Percentiles rank a stretch among this genome's conserved stretches.
Conservation (phyloP, 1,139 yeast species). For the Trichomonascaceae sp. region DNA sequence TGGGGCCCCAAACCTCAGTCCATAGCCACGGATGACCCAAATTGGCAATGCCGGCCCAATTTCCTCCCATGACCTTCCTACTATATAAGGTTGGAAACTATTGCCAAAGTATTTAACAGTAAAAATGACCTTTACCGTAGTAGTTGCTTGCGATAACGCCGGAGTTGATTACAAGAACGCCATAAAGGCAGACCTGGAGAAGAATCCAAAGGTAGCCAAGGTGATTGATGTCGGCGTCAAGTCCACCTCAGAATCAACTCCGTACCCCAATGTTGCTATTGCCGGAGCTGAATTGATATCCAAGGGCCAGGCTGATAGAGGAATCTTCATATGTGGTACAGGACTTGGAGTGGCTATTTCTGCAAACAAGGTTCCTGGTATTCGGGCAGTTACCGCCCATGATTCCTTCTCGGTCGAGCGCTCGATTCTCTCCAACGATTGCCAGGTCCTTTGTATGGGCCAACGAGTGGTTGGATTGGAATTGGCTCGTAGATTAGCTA, state of each 20-base stretch:
- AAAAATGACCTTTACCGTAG: slow-evolving; percentile 22
- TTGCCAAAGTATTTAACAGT: neutral
- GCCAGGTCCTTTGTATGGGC: slow-evolving; percentile 45
- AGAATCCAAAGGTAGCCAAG: slow-evolving; percentile 30
- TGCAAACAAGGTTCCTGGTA: slow-evolving; percentile 43
- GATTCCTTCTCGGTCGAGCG: slow-evolving; percentile 44
- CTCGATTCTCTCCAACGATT: slow-evolving; percentile 39
- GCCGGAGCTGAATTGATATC: slow-evolving; percentile 39
- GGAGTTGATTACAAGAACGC: slow-evolving; percentile 41
- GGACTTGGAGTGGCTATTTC: slow-evolving; percentile 45
- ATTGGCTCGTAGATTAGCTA: slow-evolving; percentile 39
- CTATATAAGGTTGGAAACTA: neutral
- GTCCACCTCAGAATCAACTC: slow-evolving; percentile 26
- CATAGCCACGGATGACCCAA: neutral
- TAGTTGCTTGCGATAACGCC: slow-evolving; percentile 42
- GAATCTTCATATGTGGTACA: slow-evolving; percentile 43
- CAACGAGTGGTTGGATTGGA: slow-evolving; percentile 44
- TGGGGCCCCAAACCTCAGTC: neutral
- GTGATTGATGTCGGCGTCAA: slow-evolving; percentile 40
- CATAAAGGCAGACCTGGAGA: slow-evolving; percentile 35
- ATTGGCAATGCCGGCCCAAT: neutral
- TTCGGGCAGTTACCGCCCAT: slow-evolving; percentile 47
- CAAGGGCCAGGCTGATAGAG: slow-evolving; percentile 40
- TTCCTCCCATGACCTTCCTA: neutral
- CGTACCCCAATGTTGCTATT: slow-evolving; percentile 42